Evolutionary conservation across 1,284 basidiomycete genomes (phyloP).

Genomic region (Schizopora paradoxa): DNA sequence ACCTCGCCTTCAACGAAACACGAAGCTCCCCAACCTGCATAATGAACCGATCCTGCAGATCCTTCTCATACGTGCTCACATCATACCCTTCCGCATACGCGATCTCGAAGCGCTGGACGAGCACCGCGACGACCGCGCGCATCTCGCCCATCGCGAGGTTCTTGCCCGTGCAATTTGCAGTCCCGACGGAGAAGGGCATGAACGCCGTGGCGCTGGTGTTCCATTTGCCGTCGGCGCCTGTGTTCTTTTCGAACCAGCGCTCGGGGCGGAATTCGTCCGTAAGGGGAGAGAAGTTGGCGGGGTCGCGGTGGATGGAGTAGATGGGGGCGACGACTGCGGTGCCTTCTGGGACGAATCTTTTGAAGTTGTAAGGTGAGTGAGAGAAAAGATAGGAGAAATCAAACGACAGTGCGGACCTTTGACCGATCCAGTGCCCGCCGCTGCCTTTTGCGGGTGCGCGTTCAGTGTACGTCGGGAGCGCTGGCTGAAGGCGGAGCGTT

Average conservation of each 20-base stretch:
- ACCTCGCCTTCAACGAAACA: conserved; percentile 17
- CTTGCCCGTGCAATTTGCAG: conserved; percentile 32
- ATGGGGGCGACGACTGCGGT: conserved; percentile 42
- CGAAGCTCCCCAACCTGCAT: conserved; percentile 26
- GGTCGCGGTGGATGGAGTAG: conserved; percentile 41
- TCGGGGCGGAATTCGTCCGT: conserved; percentile 39
- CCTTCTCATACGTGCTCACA: not conserved
- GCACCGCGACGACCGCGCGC: conserved; percentile 23
- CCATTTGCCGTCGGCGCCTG: no score
- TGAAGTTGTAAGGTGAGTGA: no score
- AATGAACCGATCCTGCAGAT: conserved; percentile 17
- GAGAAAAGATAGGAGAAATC: no score
- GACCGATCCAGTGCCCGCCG: conserved; percentile 13
- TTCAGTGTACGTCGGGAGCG: conserved; percentile 8
- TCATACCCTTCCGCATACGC: conserved; percentile 10
- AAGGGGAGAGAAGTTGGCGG: conserved; percentile 34
- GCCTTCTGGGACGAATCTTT: conserved; percentile 44
- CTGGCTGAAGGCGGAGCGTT: conserved; percentile 9
- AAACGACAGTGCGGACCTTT: conserved; percentile 13
- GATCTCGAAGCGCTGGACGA: conserved; percentile 29
- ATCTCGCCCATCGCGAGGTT: conserved; percentile 31
- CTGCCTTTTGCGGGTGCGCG: conserved; percentile 4
- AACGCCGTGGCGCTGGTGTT: conserved; percentile 36
- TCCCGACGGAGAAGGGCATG: conserved; percentile 31
- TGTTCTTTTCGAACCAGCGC: conserved; percentile 34